Conservation (phyloP, 202 grass and related monocot species). For the Alloteropsis angusta region DNA sequence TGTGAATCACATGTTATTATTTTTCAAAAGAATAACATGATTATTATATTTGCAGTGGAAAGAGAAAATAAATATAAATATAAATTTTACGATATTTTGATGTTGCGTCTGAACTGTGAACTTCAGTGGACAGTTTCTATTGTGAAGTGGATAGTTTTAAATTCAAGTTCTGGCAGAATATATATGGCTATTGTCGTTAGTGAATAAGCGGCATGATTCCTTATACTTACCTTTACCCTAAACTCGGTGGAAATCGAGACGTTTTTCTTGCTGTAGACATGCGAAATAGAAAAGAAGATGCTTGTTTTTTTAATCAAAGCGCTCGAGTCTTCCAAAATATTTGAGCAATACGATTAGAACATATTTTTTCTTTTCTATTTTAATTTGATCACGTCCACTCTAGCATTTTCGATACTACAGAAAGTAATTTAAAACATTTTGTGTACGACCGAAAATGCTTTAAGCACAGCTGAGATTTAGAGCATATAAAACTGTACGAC, state of each 20-base stretch:
- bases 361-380: neutral
- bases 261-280: no score
- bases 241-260: no score
- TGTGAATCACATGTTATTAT: neutral
- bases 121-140: neutral
- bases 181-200: neutral
- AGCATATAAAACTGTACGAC: neutral
- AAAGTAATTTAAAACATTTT: no score
- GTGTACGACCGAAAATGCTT: no score
- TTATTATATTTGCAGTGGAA: neutral
- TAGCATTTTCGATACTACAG: no score
- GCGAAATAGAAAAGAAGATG: no score
- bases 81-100: neutral
- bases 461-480: no score
- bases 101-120: neutral
- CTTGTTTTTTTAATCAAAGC: neutral
- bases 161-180: neutral
- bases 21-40: neutral
- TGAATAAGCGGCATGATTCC: neutral
- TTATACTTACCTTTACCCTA: neutral
- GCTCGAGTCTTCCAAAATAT: neutral
- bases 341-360: neutral
- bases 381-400: no score
- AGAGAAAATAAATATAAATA: neutral
- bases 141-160: neutral